Base-by-base conservation (phyloP, 352 stramenopile genomes). In the Globisporangium iwayamae region DNA sequence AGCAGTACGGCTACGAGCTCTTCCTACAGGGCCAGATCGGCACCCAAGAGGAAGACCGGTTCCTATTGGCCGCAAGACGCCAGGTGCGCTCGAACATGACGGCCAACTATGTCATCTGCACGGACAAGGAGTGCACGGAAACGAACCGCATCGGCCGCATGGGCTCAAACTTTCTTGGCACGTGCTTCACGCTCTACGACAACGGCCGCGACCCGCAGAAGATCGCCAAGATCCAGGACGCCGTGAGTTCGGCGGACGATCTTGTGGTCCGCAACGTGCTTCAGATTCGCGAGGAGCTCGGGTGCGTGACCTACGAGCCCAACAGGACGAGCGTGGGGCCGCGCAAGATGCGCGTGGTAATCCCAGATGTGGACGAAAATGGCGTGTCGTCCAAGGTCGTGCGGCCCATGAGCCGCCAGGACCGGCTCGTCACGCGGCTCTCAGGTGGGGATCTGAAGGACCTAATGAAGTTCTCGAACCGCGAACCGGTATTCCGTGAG, bases 41-140 rank as follows among this genome's bases (percentile, higher is more conserved):
- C 0, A 94, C 85, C 9, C 81, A 91, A 54, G 87, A 93, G 61
- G 81, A 90, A 62, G 87, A 95, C 65, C 84, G 78, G 62, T 93
- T 95, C 62, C 28, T 95, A 13, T 57, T 95, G 38, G 70, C 85
- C 22, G 86, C 87, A 25, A 74, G 83, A 63, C 83, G 86, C 20
- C 87, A 95, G 68, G 81, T 95, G 69, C 83, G 87, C n/a, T 90
- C 84, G 8, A 93, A 93, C 52, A 95, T 95, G 87, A 94, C 85
- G 28, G 85, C 83, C 34, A 94, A 95, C 69, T 95, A 95, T 67
- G 81, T 77, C 25, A 93, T 95, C 67, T 89, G 83, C 66, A 92
- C 87, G 36, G 83, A 93, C 70, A 87, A 90, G 68, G 79, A 92
- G 50, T 90, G 87, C 67, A 75, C 76, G 9, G 85, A 94, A 38